These are phyloP conservation scores for Colletotrichum godetiae DNA, from an alignment of 2,329 filamentous ascomycete genomes.

Conservation along the genomic window DNA sequence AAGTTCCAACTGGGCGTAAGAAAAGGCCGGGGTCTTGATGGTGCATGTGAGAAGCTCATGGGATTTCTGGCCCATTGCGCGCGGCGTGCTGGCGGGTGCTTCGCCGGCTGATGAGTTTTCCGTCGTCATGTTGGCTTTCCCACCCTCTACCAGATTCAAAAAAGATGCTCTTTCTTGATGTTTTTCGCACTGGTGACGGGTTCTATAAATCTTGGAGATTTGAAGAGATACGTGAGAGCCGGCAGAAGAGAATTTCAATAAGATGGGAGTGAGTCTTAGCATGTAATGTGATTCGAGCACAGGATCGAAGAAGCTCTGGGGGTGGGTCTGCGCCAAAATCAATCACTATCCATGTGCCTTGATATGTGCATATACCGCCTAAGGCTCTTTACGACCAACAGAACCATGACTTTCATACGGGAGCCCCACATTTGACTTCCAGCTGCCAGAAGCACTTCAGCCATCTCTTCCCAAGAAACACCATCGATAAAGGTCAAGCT, in stretches of 20 bases:
- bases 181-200: not conserved
- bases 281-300: slow-evolving; percentile 30
- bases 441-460: not conserved
- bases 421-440: not conserved
- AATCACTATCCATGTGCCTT: not conserved
- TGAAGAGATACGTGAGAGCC: not conserved
- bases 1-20: slow-evolving; percentile 68
- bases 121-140: slow-evolving; percentile 19
- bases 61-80: slow-evolving; percentile 44
- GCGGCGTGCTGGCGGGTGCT: slow-evolving; percentile 5
- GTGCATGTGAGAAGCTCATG: slow-evolving; percentile 64
- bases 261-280: not conserved
- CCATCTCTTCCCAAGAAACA: not conserved
- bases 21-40: slow-evolving; percentile 62
- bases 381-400: not conserved
- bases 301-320: not conserved
- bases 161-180: not conserved
- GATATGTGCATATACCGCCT: slow-evolving; percentile 2
- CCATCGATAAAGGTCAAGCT: not conserved
- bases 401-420: not conserved
- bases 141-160: not conserved
- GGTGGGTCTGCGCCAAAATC: slow-evolving; percentile 2
- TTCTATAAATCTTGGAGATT: not conserved
- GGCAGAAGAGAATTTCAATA: not conserved
- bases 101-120: slow-evolving; percentile 10